Base-by-base conservation (phyloP, 257 asterid species). In the Lithospermum erythrorhizon region DNA sequence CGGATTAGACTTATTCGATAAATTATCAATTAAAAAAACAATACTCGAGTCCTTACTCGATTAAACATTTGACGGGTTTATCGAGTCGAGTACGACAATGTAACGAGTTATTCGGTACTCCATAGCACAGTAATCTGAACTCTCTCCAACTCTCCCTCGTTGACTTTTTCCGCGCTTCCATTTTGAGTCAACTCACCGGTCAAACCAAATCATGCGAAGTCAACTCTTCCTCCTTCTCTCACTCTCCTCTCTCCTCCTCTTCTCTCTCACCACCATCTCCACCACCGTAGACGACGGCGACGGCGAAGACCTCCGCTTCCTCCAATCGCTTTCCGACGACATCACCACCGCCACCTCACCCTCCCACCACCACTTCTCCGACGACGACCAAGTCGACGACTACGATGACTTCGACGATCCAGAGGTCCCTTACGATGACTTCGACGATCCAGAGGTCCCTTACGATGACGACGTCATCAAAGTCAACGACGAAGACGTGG, bases 241-340 rank as follows among this genome's bases (percentile, higher is more conserved):
- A n/a, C n/a, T n/a, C n/a, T 32, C 45, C 45, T 2, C 45, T 32
- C 45, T 41, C 17, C 49, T 41, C 49, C 49, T 41, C 18, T 41
- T 41, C 49, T 41, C 49, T 14, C 49, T 41, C 49, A 1, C 49
- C 49, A 41, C 49, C 49, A 41, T 18, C 18, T 41, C 17, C 49
- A 15, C 68, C 18, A 7, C 65, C 71, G 61, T 27, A 67, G 30
- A 9, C 64, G 59, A 53, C 52, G 87, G 76, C 20, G 81, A 79
- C 61, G 95, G 84, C 57, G 87, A 89, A 62, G 95, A 86, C 81
- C 89, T 89, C 83, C 79, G 73, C 57, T 89, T 82, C 78, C 89
- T 89, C 68, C 81, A 83, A 72, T 65, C 21, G 22, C 81, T 52
- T 1, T 87, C 82, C 3, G 89, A 82, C 27, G 90, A 76, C 45